Evolutionary conservation across 73 alveolate genomes (phyloP), one percentile per base, ranked within the genome.

Genomic region (Urostyla sp.): DNA sequence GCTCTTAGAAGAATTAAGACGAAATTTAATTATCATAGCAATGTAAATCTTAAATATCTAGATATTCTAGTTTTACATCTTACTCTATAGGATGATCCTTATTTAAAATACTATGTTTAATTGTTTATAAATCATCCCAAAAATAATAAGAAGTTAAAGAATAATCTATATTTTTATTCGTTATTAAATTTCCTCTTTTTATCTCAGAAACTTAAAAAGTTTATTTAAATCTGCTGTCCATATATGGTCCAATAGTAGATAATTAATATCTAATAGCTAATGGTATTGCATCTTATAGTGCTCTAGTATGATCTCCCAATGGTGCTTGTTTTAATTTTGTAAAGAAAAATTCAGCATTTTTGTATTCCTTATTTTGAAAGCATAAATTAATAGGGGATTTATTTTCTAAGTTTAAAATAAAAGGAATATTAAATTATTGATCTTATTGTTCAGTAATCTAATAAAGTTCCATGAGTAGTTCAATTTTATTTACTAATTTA

Each of bases 21-120:
- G 83, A 34, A 38, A 40, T 46, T 63, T 63, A 43, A 48, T 69
- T 49, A n/a, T 57, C 69, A 69, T 69, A 69, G 83, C 83, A 69
- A 46, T 69, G 49, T 4, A 69, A 57, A n/a, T 49, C 48, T 3
- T 55, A 59, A 20, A 69, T 37, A 49, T 69, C 83, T 1, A 69
- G 45, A 53, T 46, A 69, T 23, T 53, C 74, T 1, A 75, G 56
- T 43, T 53, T 31, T 15, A 56, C 46, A n/a, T 50, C 76, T 31
- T 49, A 11, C 23, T 73, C 85, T 8, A 52, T 61, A 31, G 83
- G 72, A 8, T 67, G 49, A 16, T 45, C 69, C 30, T 69, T 49
- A 40, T n/a, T n/a, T n/a, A 75, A 75, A 18, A 75, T 67, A 1
- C 34, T 20, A 4, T 31, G 5, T 57, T 75, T 67, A 11, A 75